Evolutionary conservation across 306 rosid species (phyloP), one percentile per base, ranked within the genome.

Genomic region (Prosopis cineraria): DNA sequence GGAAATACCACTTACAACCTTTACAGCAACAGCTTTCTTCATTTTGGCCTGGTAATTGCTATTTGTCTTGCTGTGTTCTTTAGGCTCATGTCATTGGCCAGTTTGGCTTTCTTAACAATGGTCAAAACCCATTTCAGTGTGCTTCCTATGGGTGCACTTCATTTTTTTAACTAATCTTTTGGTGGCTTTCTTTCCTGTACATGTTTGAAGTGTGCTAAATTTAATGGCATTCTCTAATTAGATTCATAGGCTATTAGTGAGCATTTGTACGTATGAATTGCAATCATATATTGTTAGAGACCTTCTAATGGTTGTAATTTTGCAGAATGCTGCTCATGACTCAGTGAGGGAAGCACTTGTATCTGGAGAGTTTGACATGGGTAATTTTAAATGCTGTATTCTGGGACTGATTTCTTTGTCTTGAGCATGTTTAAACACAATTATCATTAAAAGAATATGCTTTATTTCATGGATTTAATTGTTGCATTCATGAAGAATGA

Each of bases 21-120:
- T 59, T 96, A 96, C 86, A 90, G 98, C 78, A 96, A 93, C 90
- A 96, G 99, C 91, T 89, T 93, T 83, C 97, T 96, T 79, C 98
- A 96, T 83, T 86, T 81, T 72, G 99, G 99, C 81, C 97, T 87
- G 99, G 99, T 95, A 72, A 79, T 75, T 77, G 47, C 71, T 73
- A 2, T 75, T 78, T 43, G 44, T 10, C 47, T 60, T 55, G 14
- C 56, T 58, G 16, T 73, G 40, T 58, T 77, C 83, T 90, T 3
- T 73, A 39, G 36, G 56, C 39, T 73, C 27, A 56, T 39, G 70
- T 33, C 37, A 36, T 53, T 22, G 59, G 29, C 12, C 10, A 29
- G 13, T 8, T 52, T 52, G 59, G 29, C 8, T 52, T 10, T 52
- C 20, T 20, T 52, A 52, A 52, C 59, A 20, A 8, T n/a, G 29